A percentile compares a stretch with the other conserved stretches of the same genome.
phyloP scores from a whole-genome alignment of 306 rosid genomes.

The Rosa multiflora region DNA sequence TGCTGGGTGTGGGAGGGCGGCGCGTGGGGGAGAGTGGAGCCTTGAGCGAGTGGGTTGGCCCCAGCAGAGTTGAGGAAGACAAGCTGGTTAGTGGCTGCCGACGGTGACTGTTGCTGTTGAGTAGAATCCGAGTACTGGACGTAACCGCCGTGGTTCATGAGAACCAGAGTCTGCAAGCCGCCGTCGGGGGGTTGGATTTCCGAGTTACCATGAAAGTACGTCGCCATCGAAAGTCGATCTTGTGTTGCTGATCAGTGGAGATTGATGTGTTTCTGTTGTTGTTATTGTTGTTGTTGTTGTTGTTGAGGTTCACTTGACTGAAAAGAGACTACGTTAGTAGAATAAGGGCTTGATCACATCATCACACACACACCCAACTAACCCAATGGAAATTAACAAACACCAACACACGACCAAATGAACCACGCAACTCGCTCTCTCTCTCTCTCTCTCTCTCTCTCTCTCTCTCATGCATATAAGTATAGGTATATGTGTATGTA shows the following conservation, averaged over 20 bases:
- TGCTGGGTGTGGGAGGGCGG: slow-evolving; percentile 67
- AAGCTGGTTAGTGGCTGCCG: slow-evolving; percentile 34
- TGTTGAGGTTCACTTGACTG: slow-evolving; percentile 16
- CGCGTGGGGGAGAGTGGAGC: slow-evolving; percentile 45
- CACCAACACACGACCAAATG: not conserved
- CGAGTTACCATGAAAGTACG: slow-evolving; percentile 80
- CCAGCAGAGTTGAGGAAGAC: slow-evolving; percentile 42
- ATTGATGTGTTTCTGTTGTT: not conserved
- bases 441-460: not conserved
- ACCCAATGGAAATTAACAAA: slow-evolving; percentile 14
- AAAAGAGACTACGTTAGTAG: slow-evolving; percentile 24
- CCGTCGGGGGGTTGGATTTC: slow-evolving; percentile 66
- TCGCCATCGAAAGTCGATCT: slow-evolving; percentile 62
- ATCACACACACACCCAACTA: slow-evolving; percentile 19
- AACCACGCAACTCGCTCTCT: slow-evolving; percentile 11
- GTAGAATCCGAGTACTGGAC: slow-evolving; percentile 72
- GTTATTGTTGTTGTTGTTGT: not conserved
- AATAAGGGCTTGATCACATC: slow-evolving; percentile 14
- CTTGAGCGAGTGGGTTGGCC: slow-evolving; percentile 38
- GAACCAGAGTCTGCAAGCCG: slow-evolving; percentile 81
- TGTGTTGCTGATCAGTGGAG: slow-evolving; percentile 34
- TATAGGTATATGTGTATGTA: not conserved
- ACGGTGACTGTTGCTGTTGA: slow-evolving; percentile 38
- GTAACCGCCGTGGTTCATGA: slow-evolving; percentile 80
- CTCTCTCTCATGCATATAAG: slow-evolving; percentile 15